phyloP scores from a whole-genome alignment of 208 protist species.

The Paratrypanosoma confusum region DNA sequence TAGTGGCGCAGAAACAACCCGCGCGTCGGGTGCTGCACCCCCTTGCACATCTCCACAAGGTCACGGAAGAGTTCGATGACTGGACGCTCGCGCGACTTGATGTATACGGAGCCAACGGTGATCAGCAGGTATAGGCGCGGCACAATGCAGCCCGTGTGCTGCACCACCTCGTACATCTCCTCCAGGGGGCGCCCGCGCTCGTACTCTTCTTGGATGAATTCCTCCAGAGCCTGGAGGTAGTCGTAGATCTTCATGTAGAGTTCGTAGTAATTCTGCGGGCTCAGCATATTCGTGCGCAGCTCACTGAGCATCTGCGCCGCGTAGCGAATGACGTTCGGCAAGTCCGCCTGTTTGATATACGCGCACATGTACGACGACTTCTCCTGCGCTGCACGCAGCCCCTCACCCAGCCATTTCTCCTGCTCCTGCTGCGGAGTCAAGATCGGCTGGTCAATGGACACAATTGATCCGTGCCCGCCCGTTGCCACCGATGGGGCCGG shows the following conservation, averaged over 20 bases:
- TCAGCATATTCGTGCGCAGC: slow-evolving; percentile 89
- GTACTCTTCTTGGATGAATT: slow-evolving; percentile 82
- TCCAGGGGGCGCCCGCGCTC: slow-evolving; percentile 31
- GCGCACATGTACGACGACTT: slow-evolving; percentile 72
- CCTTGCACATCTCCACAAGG: slow-evolving; percentile 98
- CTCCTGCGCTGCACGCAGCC: slow-evolving; percentile 44
- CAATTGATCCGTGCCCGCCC: slow-evolving; percentile 8
- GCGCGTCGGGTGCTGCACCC: slow-evolving; percentile 98
- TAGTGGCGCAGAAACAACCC: slow-evolving; percentile 98
- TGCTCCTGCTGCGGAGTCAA: slow-evolving; percentile 85
- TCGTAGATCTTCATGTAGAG: slow-evolving; percentile 94
- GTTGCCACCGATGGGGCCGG: not conserved
- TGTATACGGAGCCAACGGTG: slow-evolving; percentile 92
- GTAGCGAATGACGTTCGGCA: slow-evolving; percentile 85
- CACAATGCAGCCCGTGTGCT: slow-evolving; percentile 96
- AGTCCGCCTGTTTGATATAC: slow-evolving; percentile 58
- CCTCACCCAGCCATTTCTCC: slow-evolving; percentile 81
- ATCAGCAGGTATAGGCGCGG: slow-evolving; percentile 97
- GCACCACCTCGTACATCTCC: slow-evolving; percentile 96
- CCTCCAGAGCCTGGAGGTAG: slow-evolving; percentile 81
- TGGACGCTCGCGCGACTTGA: slow-evolving; percentile 84
- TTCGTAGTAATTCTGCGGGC: slow-evolving; percentile 97
- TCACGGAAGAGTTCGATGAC: slow-evolving; percentile 94
- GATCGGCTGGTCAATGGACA: slow-evolving; percentile 41
- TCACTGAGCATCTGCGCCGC: slow-evolving; percentile 89